Evolutionary conservation across 2,329 filamentous ascomycete species (phyloP).

Genomic region (Penicillium sp.): DNA sequence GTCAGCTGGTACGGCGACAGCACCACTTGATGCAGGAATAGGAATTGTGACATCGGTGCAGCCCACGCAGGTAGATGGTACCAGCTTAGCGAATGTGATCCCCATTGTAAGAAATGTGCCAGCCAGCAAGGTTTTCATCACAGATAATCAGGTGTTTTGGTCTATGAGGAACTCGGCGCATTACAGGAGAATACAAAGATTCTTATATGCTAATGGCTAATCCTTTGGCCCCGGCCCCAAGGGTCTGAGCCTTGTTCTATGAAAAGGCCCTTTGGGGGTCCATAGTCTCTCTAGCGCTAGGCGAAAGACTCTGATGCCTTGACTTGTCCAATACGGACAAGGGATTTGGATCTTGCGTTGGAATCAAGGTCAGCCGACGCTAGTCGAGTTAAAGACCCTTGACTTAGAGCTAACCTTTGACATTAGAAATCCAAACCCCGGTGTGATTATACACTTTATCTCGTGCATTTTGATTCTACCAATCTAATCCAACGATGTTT

Average conservation of each 20-base stretch:
- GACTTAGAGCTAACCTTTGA: no score
- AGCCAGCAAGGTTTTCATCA: background rate
- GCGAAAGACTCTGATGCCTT: background rate
- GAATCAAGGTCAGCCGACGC: background rate
- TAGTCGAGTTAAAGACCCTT: no score
- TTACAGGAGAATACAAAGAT: background rate
- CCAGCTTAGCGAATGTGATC: background rate
- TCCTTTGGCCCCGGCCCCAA: slow-evolving; percentile 8
- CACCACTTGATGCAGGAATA: background rate
- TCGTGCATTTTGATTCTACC: background rate
- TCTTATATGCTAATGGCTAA: background rate
- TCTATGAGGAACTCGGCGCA: background rate
- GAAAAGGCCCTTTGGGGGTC: background rate
- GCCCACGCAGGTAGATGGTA: background rate
- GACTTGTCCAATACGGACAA: background rate
- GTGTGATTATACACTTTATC: no score
- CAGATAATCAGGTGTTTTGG: background rate
- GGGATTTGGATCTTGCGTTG: no score
- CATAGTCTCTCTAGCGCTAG: background rate
- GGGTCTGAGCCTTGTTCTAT: slow-evolving; percentile 11
- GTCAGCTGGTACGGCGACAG: slow-evolving; percentile 3
- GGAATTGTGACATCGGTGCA: background rate
- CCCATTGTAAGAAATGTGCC: background rate
- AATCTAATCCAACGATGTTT: background rate
- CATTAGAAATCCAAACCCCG: background rate